Base-by-base conservation (phyloP, 208 protist species). In the Herpetomonas tarakana region DNA sequence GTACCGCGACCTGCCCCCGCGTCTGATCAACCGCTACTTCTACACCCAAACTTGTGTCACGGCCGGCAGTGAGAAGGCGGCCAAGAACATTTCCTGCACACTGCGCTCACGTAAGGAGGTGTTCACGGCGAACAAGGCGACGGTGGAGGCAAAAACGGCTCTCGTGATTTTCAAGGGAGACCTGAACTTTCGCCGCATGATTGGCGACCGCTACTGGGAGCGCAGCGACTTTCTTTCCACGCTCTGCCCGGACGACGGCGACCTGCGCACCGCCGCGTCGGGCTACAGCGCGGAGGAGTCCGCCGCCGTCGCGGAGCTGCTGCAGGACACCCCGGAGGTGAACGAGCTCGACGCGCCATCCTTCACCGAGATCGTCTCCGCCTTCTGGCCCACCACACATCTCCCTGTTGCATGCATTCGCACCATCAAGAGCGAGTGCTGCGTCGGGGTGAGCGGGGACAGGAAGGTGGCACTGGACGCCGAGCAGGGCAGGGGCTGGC, bases 121-220 rank as follows among this genome's bases (percentile, higher is more conserved):
- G 12, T 78, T 71, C 59, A 58, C 58, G 28, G 68, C 71, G 30
- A 83, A 83, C 68, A 87, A 86, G 65, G 27, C 55, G n/a, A 46
- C 24, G 11, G 59, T 86, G 35, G 38, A 63, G 11, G 41, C 83
- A 22, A 62, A 62, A 38, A 87, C 68, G 11, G 71, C 74, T 7
- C 67, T 97, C 4, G 84, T 94, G 25, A 65, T 97, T 38, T 91
- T 93, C 65, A 97, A 97, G 59, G 91, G 91, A 2, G 91, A 97
- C 68, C 71, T 97, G 19, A 97, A 97, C 65, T 97, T 83, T 64
- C 88, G 91, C 44, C 86, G 88, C 18, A 72, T 97, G 29, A 38
- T 97, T n/a, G 88, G 88, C 12, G 91, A 97, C 59, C 83, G 91
- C 12, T 81, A 94, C 76, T 97, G 91, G 88, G 63, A 86, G 57